Evolutionary conservation across 495 filamentous ascomycete species (phyloP).

Genomic region (Hyaloscypha finlandica): DNA sequence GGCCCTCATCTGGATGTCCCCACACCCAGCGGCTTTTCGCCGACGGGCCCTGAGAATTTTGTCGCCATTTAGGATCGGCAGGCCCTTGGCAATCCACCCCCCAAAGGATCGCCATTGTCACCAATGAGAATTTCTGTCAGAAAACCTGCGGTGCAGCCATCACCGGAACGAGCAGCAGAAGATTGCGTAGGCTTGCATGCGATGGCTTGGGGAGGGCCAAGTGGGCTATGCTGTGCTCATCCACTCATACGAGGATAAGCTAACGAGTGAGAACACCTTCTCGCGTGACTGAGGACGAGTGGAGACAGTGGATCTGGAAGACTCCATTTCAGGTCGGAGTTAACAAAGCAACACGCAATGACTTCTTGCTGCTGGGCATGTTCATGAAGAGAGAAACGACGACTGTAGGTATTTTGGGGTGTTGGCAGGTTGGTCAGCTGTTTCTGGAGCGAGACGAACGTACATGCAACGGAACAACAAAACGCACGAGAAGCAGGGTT

Average conservation of each 20-base stretch:
- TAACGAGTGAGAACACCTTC: not conserved
- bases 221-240: slow-evolving; percentile 1
- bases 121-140: not conserved
- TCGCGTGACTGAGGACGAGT: not conserved
- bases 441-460: not conserved
- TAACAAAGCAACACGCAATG: not conserved
- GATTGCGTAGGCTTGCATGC: slow-evolving; percentile 15
- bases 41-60: too few relatives aligned
- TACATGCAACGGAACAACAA: not conserved
- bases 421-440: not conserved
- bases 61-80: too few relatives aligned
- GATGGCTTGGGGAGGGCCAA: slow-evolving; percentile 4
- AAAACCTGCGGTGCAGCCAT: not conserved
- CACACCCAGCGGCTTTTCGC: too few relatives aligned
- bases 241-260: not conserved
- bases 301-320: not conserved
- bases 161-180: not conserved
- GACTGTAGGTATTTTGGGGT: not conserved
- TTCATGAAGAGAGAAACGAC: not conserved
- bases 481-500: not conserved
- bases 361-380: not conserved
- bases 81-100: not conserved
- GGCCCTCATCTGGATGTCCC: too few relatives aligned
- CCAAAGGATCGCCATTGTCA: not conserved
- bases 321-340: not conserved